Conservation (phyloP, 2,329 filamentous ascomycete species). For the Fusarium nanum region DNA sequence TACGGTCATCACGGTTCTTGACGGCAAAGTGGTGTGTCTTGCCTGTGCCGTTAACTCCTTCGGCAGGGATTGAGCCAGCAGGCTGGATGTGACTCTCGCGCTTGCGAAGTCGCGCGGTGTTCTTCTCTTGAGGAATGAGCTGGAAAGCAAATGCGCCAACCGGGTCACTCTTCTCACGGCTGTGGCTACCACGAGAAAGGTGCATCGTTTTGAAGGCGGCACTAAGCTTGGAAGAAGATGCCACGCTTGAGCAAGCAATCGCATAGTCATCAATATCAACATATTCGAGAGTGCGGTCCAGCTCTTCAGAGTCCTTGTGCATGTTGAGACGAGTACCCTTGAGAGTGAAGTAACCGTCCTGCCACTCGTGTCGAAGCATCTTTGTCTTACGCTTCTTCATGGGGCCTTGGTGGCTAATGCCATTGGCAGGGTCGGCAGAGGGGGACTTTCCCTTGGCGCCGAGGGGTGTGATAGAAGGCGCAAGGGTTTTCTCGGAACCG, state of each 20-base stretch:
- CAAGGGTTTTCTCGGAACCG: constrained; percentile 60
- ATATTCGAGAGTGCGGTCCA: constrained; percentile 75
- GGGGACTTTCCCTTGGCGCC: constrained; percentile 46
- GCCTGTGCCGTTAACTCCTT: constrained; percentile 69
- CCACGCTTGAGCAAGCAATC: constrained; percentile 82
- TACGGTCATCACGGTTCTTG: constrained; percentile 85
- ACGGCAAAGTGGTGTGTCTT: constrained; percentile 97
- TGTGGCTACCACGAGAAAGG: constrained; percentile 64
- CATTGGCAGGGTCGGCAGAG: constrained; percentile 55
- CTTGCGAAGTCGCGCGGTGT: constrained; percentile 65
- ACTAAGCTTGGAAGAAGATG: constrained; percentile 82
- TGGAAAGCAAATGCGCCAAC: constrained; percentile 84
- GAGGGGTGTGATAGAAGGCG: constrained; percentile 51
- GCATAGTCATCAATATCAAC: constrained; percentile 91
- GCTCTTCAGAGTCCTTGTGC: constrained; percentile 71
- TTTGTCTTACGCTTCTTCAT: constrained; percentile 95
- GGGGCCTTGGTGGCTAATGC: constrained; percentile 80
- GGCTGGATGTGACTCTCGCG: constrained; percentile 61
- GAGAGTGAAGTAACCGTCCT: constrained; percentile 90
- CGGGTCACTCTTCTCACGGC: constrained; percentile 65
- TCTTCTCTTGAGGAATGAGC: constrained; percentile 77
- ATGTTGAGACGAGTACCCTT: constrained; percentile 79
- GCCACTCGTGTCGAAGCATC: constrained; percentile 92
- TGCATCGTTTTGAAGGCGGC: constrained; percentile 87
- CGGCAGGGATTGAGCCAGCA: constrained; percentile 49